Evolutionary conservation across 2,329 filamentous ascomycete genomes (phyloP), one percentile per base, ranked within the genome.

Genomic region (Onygenales sp.): DNA sequence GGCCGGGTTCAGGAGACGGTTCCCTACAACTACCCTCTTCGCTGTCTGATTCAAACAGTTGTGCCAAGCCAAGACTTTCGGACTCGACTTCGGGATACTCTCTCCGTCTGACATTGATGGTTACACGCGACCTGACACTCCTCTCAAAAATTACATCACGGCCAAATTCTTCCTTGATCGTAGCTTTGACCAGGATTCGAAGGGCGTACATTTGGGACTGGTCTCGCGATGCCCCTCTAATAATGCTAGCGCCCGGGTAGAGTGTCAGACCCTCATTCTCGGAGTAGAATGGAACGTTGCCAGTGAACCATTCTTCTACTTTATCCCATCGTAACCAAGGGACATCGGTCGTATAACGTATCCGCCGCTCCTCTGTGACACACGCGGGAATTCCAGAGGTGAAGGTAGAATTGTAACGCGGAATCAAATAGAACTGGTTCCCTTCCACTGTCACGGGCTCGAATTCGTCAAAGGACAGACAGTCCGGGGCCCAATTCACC

Each of bases 321-420:
- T 49, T 7, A 42, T 61, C 53, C 61, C 60, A 64, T n/a, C 31
- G 34, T 49, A 64, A 55, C 62, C 61, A 64, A 27, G n/a, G 11
- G 36, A 58, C 34, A 17, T 52, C 17, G 31, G 56, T 55, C 21
- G 31, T 37, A 27, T 43, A 52, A 21, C 27, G 3, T 10, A 52
- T 52, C 11, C 36, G 42, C 2, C 5, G 21, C 3, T 14, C 42
- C 10, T 37, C 33, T 14, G 14, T 37, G 13, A 9, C 17, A 13
- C 14, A 7, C 3, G 36, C 32, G 13, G 42, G 6, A 6, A n/a
- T 27, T 32, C 2, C 27, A 21, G n/a, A 13, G 14, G 13, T 52
- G 37, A 53, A 36, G 6, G 47, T 21, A 32, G 52, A 49, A 33
- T 37, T 44, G 39, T 55, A 58, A n/a, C 40, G 13, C 34, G 57